phyloP scores from a whole-genome alignment of 305 asterid genomes.

The Solanum hybrid region DNA sequence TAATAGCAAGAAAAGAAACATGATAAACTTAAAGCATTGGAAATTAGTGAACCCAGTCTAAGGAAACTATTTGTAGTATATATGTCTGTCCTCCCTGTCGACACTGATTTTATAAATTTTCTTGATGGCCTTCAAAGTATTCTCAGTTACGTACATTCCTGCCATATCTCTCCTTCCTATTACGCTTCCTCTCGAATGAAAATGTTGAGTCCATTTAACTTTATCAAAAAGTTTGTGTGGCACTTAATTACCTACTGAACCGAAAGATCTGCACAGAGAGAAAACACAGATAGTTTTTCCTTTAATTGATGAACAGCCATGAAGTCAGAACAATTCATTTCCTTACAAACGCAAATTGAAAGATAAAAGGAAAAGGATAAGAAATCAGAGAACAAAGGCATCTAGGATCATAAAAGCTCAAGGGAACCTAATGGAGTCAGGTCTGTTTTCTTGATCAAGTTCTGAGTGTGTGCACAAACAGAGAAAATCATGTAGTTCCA shows the following conservation, averaged over 20 bases:
- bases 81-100: too few species aligned
- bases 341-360: not conserved
- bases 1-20: not conserved
- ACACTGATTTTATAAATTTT: too few species aligned
- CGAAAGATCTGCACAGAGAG: constrained; percentile 55
- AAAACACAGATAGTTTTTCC: not conserved
- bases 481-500: not conserved
- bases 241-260: constrained; percentile 82
- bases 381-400: not conserved
- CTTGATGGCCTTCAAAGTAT: too few species aligned
- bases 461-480: not conserved
- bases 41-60: too few species aligned
- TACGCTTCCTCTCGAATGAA: too few species aligned
- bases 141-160: too few species aligned
- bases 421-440: not conserved
- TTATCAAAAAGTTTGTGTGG: constrained; percentile 83
- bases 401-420: not conserved
- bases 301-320: not conserved
- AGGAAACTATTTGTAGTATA: too few species aligned
- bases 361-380: not conserved
- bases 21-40: too few species aligned
- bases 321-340: not conserved
- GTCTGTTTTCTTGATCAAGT: not conserved
- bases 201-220: constrained; percentile 59
- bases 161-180: too few species aligned